Conservation (phyloP, 75 land plant species). For the Picea sitchensis region DNA sequence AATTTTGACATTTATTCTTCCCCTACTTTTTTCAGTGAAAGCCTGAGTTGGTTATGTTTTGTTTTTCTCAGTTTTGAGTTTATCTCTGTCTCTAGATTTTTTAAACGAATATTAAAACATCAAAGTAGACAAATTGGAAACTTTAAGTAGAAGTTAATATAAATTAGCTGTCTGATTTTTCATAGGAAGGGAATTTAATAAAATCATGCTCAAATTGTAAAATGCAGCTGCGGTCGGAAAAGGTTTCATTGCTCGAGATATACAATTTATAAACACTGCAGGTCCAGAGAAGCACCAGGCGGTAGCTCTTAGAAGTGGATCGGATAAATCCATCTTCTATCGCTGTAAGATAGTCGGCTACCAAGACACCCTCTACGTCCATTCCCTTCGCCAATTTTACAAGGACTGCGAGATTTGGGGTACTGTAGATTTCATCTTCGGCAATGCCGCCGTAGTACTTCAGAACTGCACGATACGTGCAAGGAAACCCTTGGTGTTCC, state of each 20-base stretch:
- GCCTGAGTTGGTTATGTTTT: no score
- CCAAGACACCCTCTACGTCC: slow-evolving; percentile 68
- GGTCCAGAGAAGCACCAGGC: slow-evolving; percentile 80
- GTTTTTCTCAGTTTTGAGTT: no score
- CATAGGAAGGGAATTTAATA: not conserved
- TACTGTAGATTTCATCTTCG: slow-evolving; percentile 66
- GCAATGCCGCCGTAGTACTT: slow-evolving; percentile 38
- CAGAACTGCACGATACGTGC: slow-evolving; percentile 43
- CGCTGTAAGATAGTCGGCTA: slow-evolving; percentile 41
- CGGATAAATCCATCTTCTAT: slow-evolving; percentile 35
- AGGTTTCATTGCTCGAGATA: slow-evolving; percentile 44
- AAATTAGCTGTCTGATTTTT: not conserved
- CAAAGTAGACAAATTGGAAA: no score
- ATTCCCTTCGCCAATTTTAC: slow-evolving; percentile 49
- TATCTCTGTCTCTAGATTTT: no score
- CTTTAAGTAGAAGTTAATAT: no score
- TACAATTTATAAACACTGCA: slow-evolving; percentile 62
- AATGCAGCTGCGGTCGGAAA: slow-evolving; percentile 27
- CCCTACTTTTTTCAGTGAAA: no score
- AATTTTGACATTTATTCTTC: no score
- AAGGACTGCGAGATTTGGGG: slow-evolving; percentile 40
- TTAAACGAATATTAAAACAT: no score
- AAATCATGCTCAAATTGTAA: not conserved
- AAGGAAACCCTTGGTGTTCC: slow-evolving; percentile 25
- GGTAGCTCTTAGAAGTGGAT: slow-evolving; percentile 59